These are phyloP conservation scores for Datura wrightii DNA, from an alignment of 257 asterid species.

Conservation along the genomic window DNA sequence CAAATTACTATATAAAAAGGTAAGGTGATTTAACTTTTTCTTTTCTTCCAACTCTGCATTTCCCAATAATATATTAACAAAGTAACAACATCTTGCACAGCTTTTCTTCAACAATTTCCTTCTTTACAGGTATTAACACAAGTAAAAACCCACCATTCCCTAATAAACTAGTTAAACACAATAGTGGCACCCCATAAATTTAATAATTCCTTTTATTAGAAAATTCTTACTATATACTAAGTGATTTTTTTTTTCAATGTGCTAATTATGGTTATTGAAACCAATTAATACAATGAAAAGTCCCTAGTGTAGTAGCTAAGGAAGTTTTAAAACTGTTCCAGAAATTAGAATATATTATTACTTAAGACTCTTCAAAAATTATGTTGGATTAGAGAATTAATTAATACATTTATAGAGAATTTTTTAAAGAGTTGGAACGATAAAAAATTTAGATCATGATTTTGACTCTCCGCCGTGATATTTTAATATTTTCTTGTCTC, in stretches of 20 bases:
- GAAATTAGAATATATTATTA: background rate
- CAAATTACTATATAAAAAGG: background rate
- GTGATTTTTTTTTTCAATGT: background rate
- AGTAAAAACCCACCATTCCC: background rate
- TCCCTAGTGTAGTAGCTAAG: background rate
- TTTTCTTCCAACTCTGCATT: slow-evolving; percentile 17
- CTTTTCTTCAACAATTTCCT: slow-evolving; percentile 45
- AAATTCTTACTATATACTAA: background rate
- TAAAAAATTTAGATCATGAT: background rate
- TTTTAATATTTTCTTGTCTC: background rate
- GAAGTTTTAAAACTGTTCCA: background rate
- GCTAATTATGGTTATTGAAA: background rate
- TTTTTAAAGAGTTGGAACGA: background rate
- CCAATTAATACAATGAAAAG: background rate
- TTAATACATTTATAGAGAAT: background rate
- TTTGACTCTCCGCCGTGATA: background rate
- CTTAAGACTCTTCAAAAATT: background rate
- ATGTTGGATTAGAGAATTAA: fast-evolving
- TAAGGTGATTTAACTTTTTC: background rate
- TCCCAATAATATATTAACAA: background rate
- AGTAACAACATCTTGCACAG: slow-evolving; percentile 33
- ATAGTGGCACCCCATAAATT: background rate
- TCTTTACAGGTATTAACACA: slow-evolving; percentile 44
- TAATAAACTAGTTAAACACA: background rate
- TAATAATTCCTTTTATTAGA: background rate